A percentile compares a stretch with the other conserved stretches of the same genome.
Evolutionary conservation across 495 filamentous ascomycete species (phyloP).

Genomic region (Penicillium tannophilum): DNA sequence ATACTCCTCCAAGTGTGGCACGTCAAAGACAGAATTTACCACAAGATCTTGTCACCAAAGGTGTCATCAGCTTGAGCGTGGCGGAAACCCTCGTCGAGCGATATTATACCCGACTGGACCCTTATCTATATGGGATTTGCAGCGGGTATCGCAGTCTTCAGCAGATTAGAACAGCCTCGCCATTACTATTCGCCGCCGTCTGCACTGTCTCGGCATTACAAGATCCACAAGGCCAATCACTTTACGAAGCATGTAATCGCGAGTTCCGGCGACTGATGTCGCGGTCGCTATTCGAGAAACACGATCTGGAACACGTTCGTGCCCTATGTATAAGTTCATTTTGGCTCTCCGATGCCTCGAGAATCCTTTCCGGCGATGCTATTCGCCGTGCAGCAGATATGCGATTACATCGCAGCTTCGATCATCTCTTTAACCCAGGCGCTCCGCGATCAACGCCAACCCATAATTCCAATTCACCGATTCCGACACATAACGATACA

Average conservation of each 20-base stretch:
- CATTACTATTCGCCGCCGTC: slow-evolving; percentile 42
- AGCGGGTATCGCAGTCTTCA: slow-evolving; percentile 35
- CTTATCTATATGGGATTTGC: slow-evolving; percentile 46
- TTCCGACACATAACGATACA: slow-evolving; percentile 2
- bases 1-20: slow-evolving; percentile 28
- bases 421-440: slow-evolving; percentile 18
- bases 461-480: background rate
- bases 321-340: slow-evolving; percentile 46
- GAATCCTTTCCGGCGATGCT: slow-evolving; percentile 45
- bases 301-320: slow-evolving; percentile 42
- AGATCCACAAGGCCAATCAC: slow-evolving; percentile 32
- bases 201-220: slow-evolving; percentile 48
- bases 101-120: slow-evolving; percentile 45
- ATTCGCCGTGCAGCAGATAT: slow-evolving; percentile 48
- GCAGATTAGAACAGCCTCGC: slow-evolving; percentile 33
- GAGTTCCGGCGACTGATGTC: slow-evolving; percentile 44
- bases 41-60: slow-evolving; percentile 43
- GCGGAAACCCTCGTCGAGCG: slow-evolving; percentile 38
- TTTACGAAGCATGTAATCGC: slow-evolving; percentile 44
- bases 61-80: slow-evolving; percentile 33
- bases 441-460: slow-evolving; percentile 10
- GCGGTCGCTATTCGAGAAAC: slow-evolving; percentile 43
- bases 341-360: slow-evolving; percentile 47
- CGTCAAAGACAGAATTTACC: slow-evolving; percentile 21
- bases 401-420: slow-evolving; percentile 38